phyloP scores from a whole-genome alignment of 2,329 filamentous ascomycete genomes.

The Raffaelea ambrosiae region DNA sequence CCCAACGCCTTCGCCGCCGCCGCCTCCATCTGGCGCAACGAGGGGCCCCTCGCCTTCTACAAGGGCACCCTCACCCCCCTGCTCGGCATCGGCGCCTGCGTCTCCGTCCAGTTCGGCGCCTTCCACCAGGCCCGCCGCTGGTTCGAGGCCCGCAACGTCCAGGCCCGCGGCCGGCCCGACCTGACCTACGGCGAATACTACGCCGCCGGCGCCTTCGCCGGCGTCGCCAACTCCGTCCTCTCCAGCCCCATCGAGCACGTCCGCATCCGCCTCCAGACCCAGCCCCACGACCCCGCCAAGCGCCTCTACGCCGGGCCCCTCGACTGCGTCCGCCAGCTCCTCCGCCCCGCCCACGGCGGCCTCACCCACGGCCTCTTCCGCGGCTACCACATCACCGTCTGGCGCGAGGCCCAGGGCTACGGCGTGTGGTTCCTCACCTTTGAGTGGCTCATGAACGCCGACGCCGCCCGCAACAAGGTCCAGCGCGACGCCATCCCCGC shows the following conservation, averaged over 20 bases:
- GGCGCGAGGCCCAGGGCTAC: slow-evolving; percentile 90
- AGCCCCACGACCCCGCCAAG: slow-evolving; percentile 69
- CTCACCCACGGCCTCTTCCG: slow-evolving; percentile 72
- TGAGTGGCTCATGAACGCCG: slow-evolving; percentile 91
- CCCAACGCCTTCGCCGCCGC: slow-evolving; percentile 72
- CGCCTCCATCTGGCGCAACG: slow-evolving; percentile 73
- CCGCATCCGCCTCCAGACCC: slow-evolving; percentile 89
- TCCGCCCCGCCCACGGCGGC: slow-evolving; percentile 47
- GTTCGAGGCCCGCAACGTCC: slow-evolving; percentile 66
- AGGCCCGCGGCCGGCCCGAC: slow-evolving; percentile 27
- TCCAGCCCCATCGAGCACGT: slow-evolving; percentile 95
- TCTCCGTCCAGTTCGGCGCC: slow-evolving; percentile 96
- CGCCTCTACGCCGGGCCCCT: slow-evolving; percentile 75
- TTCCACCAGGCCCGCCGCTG: slow-evolving; percentile 87
- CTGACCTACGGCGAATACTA: slow-evolving; percentile 85
- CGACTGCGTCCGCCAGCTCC: slow-evolving; percentile 85
- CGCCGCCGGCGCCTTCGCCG: slow-evolving; percentile 82
- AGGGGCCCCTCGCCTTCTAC: slow-evolving; percentile 90
- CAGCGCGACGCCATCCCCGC: slow-evolving; percentile 69
- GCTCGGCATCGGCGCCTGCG: slow-evolving; percentile 92
- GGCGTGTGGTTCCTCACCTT: slow-evolving; percentile 93
- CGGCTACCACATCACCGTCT: slow-evolving; percentile 74
- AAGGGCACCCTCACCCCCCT: slow-evolving; percentile 94
- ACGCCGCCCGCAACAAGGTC: slow-evolving; percentile 69
- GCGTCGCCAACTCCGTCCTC: slow-evolving; percentile 79